phyloP scores from a whole-genome alignment of 2,329 filamentous ascomycete species.

The Beauveria medogensis region DNA sequence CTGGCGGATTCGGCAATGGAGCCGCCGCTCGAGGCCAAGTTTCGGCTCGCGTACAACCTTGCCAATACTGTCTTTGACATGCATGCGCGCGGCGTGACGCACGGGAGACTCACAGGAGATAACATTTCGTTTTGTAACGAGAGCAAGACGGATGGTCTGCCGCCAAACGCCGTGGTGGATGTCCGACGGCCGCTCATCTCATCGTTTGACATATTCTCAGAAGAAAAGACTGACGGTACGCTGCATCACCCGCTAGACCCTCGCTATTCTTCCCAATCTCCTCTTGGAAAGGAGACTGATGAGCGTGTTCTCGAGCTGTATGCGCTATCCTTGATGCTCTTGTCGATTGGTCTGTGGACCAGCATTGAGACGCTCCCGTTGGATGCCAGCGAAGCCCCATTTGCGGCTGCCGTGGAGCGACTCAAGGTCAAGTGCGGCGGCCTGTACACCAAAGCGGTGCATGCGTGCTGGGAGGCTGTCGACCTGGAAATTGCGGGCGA shows the following conservation, averaged over 20 bases:
- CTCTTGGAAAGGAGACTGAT: conserved; percentile 41
- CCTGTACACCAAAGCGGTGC: conserved; percentile 66
- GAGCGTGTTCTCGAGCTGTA: conserved; percentile 60
- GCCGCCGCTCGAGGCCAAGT: conserved; percentile 67
- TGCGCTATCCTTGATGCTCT: conserved; percentile 61
- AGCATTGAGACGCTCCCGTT: conserved; percentile 49
- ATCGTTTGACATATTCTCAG: conserved; percentile 63
- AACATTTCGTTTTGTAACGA: conserved; percentile 59
- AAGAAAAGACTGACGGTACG: conserved; percentile 20
- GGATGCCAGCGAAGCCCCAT: conserved; percentile 36
- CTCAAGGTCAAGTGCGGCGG: conserved; percentile 63
- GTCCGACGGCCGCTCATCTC: conserved; percentile 62
- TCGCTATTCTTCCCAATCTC: conserved; percentile 39
- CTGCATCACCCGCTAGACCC: conserved; percentile 59
- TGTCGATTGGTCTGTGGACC: conserved; percentile 71
- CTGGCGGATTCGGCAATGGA: conserved; percentile 45
- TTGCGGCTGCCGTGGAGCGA: conserved; percentile 55
- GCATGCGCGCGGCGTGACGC: conserved; percentile 59
- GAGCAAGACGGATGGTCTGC: conserved; percentile 29
- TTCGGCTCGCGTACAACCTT: conserved; percentile 64
- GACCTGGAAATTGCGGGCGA: conserved; percentile 49
- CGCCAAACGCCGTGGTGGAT: conserved; percentile 43
- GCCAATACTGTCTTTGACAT: conserved; percentile 66
- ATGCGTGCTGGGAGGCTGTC: conserved; percentile 63
- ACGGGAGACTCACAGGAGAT: conserved; percentile 60